Percentiles rank a stretch among this genome's conserved stretches.
Conservation (phyloP, 2,329 filamentous ascomycete species). For the Lecanicillium sp. region DNA sequence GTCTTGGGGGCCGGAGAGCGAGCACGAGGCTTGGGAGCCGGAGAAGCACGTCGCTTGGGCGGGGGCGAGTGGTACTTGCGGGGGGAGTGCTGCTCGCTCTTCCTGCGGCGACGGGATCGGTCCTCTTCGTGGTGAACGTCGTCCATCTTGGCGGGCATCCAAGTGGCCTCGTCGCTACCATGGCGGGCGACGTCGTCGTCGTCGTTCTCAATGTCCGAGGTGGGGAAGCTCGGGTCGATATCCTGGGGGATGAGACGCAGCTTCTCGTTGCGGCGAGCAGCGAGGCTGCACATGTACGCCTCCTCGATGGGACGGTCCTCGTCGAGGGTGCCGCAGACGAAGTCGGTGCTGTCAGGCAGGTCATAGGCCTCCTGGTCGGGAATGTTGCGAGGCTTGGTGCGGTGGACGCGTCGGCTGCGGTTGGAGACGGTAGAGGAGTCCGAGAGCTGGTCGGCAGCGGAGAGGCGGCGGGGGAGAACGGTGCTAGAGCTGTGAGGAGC, state of each 20-base stretch:
- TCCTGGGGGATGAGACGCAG: conserved; percentile 85
- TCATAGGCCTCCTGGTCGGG: conserved; percentile 59
- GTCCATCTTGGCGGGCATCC: conserved; percentile 68
- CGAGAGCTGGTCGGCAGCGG: conserved; percentile 46
- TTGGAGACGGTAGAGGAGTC: conserved; percentile 54
- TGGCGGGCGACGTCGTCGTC: conserved; percentile 63
- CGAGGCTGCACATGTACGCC: conserved; percentile 80
- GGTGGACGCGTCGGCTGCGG: conserved; percentile 24
- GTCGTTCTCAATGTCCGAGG: conserved; percentile 84
- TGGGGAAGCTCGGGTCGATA: conserved; percentile 94
- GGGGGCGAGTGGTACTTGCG: conserved; percentile 43
- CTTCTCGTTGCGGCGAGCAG: conserved; percentile 74
- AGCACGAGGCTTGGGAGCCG: conserved; percentile 31
- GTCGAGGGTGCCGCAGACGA: conserved; percentile 96
- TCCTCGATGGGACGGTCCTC: conserved; percentile 94
- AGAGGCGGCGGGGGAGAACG: conserved; percentile 26
- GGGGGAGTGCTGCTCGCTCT: conserved; percentile 42
- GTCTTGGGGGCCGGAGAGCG: too few species aligned
- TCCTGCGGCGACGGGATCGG: conserved; percentile 41
- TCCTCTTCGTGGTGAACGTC: conserved; percentile 56
- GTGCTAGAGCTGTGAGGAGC: conserved; percentile 30
- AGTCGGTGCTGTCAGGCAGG: conserved; percentile 94
- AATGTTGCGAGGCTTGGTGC: conserved; percentile 24
- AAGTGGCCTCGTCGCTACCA: conserved; percentile 62
- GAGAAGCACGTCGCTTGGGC: conserved; percentile 27